Conservation (phyloP, 2,329 filamentous ascomycete genomes). For the Fonsecaea monophora region DNA sequence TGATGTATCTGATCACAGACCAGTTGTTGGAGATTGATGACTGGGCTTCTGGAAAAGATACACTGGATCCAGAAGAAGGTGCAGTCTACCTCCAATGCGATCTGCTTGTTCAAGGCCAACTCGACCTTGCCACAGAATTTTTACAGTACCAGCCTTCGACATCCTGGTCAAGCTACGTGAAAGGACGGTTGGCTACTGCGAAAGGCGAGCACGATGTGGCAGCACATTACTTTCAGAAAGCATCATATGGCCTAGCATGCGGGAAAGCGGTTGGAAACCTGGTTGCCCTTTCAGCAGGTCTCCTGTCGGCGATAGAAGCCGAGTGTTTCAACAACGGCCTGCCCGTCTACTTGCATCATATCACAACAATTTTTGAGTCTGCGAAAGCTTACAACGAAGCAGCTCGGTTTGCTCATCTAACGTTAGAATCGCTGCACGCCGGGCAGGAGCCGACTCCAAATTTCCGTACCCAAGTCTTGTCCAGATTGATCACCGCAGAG, state of each 20-base stretch:
- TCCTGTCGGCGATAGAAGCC: slow-evolving; percentile 78
- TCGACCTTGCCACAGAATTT: slow-evolving; percentile 70
- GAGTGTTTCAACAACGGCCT: slow-evolving; percentile 73
- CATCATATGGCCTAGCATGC: slow-evolving; percentile 65
- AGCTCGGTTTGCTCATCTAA: slow-evolving; percentile 79
- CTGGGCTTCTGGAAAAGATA: slow-evolving; percentile 56
- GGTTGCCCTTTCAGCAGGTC: slow-evolving; percentile 59
- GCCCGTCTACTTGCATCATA: slow-evolving; percentile 84
- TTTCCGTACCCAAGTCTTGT: slow-evolving; percentile 73
- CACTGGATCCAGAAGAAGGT: slow-evolving; percentile 62
- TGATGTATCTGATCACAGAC: slow-evolving; percentile 52
- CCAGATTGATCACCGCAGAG: slow-evolving; percentile 82
- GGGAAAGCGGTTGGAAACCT: slow-evolving; percentile 55
- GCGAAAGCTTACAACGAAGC: slow-evolving; percentile 79
- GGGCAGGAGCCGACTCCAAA: slow-evolving; percentile 47
- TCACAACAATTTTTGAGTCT: slow-evolving; percentile 81
- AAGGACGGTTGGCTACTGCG: slow-evolving; percentile 77
- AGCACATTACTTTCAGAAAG: slow-evolving; percentile 77
- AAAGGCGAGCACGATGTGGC: slow-evolving; percentile 76
- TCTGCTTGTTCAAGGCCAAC: slow-evolving; percentile 71
- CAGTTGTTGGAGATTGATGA: slow-evolving; percentile 54
- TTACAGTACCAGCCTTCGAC: slow-evolving; percentile 67
- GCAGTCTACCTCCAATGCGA: slow-evolving; percentile 72
- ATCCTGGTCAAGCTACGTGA: slow-evolving; percentile 75
- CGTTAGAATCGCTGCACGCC: slow-evolving; percentile 67